Base-by-base conservation (phyloP, 1,284 basidiomycete genomes). In the Rhodotorula sp. region DNA sequence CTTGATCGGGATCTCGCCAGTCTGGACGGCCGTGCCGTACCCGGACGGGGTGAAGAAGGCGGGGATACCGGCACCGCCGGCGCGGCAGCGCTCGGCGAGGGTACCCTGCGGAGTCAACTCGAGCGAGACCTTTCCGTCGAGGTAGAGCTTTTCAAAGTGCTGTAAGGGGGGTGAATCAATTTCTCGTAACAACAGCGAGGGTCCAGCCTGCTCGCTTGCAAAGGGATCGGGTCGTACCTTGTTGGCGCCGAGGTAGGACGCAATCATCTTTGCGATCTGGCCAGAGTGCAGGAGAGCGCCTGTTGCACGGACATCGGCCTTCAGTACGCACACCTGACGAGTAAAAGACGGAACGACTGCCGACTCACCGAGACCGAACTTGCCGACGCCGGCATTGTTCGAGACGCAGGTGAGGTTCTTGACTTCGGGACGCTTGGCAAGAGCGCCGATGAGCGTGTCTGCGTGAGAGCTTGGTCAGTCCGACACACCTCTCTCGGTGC, bases 1-100 rank as follows among this genome's bases (percentile, higher is more conserved):
- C 52, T 77, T 67, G 58, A 80, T 80, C 5, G 82, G 79, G 48
- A 84, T 79, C 20, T 80, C 80, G 16, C 83, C 83, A 1, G 80
- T 81, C 74, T 84, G 80, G 0, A 84, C 80, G 12, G 79, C 79
- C 0, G 83, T 84, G 15, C 82, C 82, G 69, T 67, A 74, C 58
- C 95, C 96, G 4, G 94, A 97, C 7, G 94, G 92, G 7, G 94
- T 98, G 83, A 87, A 99, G 85, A 99, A 95, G 16, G 92, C 95
- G 10, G 96, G 96, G 77, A 97, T 95, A 68, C 96, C 96, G 31
- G 93, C 92, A 5, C 91, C 95, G 70, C 93, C 93, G 7, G 95
- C 91, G 48, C 95, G 88, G 72, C 97, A 86, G 73, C 94, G 89
- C 80, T 97, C 96, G 26, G 91, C 90, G 46, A 99, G 88, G 18